Evolutionary conservation across 192 early-diverging fungal genomes (phyloP).

Genomic region (Kappamyces sp.): DNA sequence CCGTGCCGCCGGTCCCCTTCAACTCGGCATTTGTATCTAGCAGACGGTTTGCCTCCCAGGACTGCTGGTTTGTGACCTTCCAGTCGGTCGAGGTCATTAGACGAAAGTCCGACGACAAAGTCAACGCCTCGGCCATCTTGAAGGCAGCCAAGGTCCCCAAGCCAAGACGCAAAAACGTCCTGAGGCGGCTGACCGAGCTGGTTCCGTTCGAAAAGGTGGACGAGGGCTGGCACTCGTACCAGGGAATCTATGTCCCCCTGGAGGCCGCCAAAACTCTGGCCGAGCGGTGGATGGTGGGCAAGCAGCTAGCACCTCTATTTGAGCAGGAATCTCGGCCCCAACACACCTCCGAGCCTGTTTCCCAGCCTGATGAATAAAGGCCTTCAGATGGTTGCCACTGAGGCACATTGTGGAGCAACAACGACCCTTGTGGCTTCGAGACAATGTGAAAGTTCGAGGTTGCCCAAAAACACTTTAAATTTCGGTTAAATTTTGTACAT

Average conservation of each 20-base stretch:
- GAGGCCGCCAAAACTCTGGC: conserved; percentile 9
- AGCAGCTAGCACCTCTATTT: not conserved
- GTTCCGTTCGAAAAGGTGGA: conserved; percentile 1
- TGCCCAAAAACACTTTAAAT: too few relatives aligned
- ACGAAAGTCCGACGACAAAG: conserved; percentile 5
- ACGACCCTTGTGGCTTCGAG: too few relatives aligned
- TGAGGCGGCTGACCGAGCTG: not conserved
- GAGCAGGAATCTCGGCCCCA: not conserved
- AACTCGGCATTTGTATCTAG: conserved; percentile 9
- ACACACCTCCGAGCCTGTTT: too few relatives aligned
- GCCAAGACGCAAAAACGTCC: conserved; percentile 1
- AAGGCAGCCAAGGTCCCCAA: conserved; percentile 16
- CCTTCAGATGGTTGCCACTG: too few relatives aligned
- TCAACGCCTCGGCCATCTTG: conserved; percentile 14
- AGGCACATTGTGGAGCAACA: too few relatives aligned
- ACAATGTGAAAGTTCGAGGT: too few relatives aligned
- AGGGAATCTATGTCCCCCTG: conserved; percentile 14
- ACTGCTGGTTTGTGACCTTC: not conserved
- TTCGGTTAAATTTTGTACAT: too few relatives aligned
- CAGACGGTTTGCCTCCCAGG: not conserved
- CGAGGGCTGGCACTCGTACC: conserved; percentile 6
- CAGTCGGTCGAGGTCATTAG: conserved; percentile 4
- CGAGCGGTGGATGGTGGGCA: conserved; percentile 4
- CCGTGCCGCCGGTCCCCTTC: not conserved
- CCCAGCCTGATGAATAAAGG: too few relatives aligned